Base-by-base conservation (phyloP, 768 basidiomycete genomes). In the Tulasnella sp. region DNA sequence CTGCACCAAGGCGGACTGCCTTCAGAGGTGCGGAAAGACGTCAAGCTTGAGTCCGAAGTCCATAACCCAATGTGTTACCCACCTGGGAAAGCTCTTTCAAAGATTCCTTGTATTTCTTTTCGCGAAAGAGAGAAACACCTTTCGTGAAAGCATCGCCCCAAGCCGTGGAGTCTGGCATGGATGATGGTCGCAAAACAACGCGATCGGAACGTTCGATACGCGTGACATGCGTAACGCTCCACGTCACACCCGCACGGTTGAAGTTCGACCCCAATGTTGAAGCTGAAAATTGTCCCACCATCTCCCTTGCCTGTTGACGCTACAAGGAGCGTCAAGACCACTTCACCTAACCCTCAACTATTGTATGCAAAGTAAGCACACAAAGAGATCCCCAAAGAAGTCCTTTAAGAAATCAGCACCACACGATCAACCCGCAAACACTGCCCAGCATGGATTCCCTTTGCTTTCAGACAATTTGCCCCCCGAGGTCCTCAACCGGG, bases 341-440 rank as follows among this genome's bases (percentile, higher is more conserved):
- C 17, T 15, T 45, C 21, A 40, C 14, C 57, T 17, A 17, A 29
- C 34, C 34, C 29, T 9, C 8, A 32, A 40, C 19, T 21, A 15
- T 58, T 58, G 19, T 59, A 59, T 59, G 59, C 59, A 55, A 45
- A 59, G 37, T 46, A 49, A 39, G 37, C 46, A 52, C 43, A 45
- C 49, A 59, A 15, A 52, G 54, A 56, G 35, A 52, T 45, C 35
- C 19, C 32, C 15, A 37, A 46, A 59, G 45, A 59, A 58, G 25
- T 48, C 53, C 34, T 43, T 36, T 29, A 37, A 43, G 23, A 14
- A 56, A 45, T 32, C 39, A 34, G 45, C 42, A 36, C 14, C 25
- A 55, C 54, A 27, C 41, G 31, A 34, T 53, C 12, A 35, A 59
- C 41, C 59, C 35, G 23, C 54, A 34, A 37, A 34, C 36, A 40